Conservation (phyloP, 2,329 filamentous ascomycete genomes). For the Hypocreales sp. region DNA sequence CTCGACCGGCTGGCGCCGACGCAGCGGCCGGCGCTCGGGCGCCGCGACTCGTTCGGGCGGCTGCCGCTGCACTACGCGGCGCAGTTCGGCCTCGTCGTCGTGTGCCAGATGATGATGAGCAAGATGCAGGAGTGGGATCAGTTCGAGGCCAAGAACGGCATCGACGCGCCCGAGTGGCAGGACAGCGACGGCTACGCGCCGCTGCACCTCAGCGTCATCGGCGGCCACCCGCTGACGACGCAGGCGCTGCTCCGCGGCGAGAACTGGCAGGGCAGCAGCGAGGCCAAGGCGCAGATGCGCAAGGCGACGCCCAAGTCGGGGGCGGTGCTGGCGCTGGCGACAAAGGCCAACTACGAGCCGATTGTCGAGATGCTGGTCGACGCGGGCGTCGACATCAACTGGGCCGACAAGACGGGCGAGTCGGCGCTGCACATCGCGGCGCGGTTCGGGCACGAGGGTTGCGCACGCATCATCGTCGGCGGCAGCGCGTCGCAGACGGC, state of each 20-base stretch:
- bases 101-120: constrained; percentile 75
- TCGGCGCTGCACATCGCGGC: constrained; percentile 86
- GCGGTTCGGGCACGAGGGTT: constrained; percentile 70
- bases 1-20: constrained; percentile 52
- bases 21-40: constrained; percentile 53
- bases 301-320: constrained; percentile 68
- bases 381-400: constrained; percentile 85
- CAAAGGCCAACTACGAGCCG: constrained; percentile 68
- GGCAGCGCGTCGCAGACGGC: constrained; percentile 57
- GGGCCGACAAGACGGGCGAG: constrained; percentile 79
- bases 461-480: constrained; percentile 59
- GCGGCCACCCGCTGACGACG: constrained; percentile 78
- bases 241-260: constrained; percentile 67
- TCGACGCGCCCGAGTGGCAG: constrained; percentile 81
- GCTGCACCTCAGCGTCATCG: constrained; percentile 81
- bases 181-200: constrained; percentile 85
- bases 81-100: constrained; percentile 84
- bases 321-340: constrained; percentile 74
- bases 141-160: constrained; percentile 70
- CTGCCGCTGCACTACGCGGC: constrained; percentile 86
- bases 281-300: constrained; percentile 47
- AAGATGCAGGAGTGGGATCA: constrained; percentile 82
- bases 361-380: constrained; percentile 83
- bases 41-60: constrained; percentile 65
- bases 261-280: constrained; percentile 51